These are phyloP conservation scores for Dictyostelium intermedium DNA, from an alignment of 78 protist genomes.

Conservation along the genomic window DNA sequence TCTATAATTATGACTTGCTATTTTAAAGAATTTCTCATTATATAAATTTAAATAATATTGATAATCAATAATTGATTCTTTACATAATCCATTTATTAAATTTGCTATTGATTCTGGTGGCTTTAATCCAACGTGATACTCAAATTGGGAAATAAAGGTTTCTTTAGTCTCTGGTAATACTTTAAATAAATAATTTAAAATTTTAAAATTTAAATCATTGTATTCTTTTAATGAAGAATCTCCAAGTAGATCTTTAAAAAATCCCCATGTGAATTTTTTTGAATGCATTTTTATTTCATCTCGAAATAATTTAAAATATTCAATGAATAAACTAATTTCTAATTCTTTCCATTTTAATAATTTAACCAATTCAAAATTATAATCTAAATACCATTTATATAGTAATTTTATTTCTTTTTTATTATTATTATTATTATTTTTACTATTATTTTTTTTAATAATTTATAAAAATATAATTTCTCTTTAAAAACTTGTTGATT, in stretches of 20 bases:
- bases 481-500: background rate
- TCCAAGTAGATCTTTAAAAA: background rate
- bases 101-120: background rate
- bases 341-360: background rate
- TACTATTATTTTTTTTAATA: background rate
- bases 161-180: background rate
- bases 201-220: background rate
- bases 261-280: background rate
- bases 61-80: no score
- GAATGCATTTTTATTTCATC: background rate
- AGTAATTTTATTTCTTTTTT: background rate
- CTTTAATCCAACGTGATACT: no score
- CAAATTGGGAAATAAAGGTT: background rate
- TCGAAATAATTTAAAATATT: background rate
- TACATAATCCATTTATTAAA: background rate
- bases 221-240: background rate
- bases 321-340: background rate
- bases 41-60: no score
- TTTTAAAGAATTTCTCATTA: background rate
- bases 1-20: background rate
- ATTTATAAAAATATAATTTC: background rate
- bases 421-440: background rate
- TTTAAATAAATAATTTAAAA: background rate
- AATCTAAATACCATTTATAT: background rate
- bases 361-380: background rate